Conservation (phyloP, 352 stramenopile genomes). For the Globisporangium mamillatum region DNA sequence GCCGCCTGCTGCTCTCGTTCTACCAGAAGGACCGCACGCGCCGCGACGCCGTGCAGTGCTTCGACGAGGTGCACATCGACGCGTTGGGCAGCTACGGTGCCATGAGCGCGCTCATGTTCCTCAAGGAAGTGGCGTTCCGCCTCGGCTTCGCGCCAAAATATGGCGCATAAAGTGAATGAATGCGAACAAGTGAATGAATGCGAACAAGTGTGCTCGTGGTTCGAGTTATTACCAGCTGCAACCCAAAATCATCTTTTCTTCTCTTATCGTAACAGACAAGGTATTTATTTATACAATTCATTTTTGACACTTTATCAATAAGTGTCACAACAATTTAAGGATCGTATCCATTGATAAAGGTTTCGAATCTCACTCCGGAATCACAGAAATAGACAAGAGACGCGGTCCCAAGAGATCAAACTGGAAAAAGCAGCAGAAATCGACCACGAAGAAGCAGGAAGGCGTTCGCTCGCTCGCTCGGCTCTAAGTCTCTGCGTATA, state of each 20-base stretch:
- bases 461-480: background rate
- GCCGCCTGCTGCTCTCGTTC: constrained; percentile 52
- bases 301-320: too few relatives aligned
- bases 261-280: background rate
- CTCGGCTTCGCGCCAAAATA: constrained; percentile 78
- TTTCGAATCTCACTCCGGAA: background rate
- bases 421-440: background rate
- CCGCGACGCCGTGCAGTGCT: constrained; percentile 43
- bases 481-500: too few relatives aligned
- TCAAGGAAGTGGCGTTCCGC: constrained; percentile 80
- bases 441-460: background rate
- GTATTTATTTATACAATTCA: background rate
- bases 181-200: background rate
- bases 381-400: constrained; percentile 2
- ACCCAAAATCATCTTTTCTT: background rate
- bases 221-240: background rate
- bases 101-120: constrained; percentile 70
- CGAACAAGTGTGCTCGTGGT: background rate
- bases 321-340: too few relatives aligned
- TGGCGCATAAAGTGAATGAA: constrained; percentile 36
- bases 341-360: background rate
- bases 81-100: constrained; percentile 50
- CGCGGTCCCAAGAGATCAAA: background rate
- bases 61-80: constrained; percentile 52
- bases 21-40: constrained; percentile 67